Conservation (phyloP, 805 yeast species). For the Candida incommunis region DNA sequence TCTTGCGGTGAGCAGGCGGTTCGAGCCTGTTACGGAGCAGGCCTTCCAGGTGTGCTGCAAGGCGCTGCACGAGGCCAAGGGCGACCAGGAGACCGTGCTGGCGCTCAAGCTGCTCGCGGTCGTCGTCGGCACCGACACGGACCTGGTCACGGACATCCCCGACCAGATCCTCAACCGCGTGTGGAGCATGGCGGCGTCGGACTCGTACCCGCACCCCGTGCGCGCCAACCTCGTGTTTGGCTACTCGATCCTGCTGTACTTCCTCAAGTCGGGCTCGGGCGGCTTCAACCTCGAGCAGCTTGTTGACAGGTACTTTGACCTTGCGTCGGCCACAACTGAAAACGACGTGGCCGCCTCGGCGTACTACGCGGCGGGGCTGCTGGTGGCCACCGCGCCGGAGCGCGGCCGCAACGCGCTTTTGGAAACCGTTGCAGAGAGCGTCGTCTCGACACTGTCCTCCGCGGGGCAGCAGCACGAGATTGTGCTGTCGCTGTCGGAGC, state of each 20-base stretch:
- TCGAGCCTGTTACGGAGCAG: neutral
- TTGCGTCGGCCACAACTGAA: conserved; percentile 14
- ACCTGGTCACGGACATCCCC: neutral
- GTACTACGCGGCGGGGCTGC: neutral
- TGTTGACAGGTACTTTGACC: conserved; percentile 13
- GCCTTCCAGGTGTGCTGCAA: conserved; percentile 1
- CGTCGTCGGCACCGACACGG: neutral
- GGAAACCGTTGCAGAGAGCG: conserved; percentile 16
- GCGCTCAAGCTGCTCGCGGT: neutral
- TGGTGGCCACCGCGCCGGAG: neutral
- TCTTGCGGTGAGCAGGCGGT: neutral
- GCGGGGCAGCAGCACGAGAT: conserved; percentile 7
- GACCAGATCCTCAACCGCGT: neutral
- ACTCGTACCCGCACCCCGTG: neutral
- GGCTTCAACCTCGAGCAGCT: conserved; percentile 19
- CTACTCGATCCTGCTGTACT: conserved; percentile 17
- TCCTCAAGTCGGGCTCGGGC: conserved; percentile 20
- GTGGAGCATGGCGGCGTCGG: neutral
- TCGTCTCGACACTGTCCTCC: conserved; percentile 16
- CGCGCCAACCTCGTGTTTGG: conserved; percentile 4
- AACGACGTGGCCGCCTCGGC: conserved; percentile 1
- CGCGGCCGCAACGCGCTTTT: conserved; percentile 13
- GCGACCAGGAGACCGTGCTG: neutral
- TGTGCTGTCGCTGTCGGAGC: conserved; percentile 28
- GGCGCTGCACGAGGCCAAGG: neutral